Conservation (phyloP, 1,139 yeast genomes). For the Saccharomyces hybrid region DNA sequence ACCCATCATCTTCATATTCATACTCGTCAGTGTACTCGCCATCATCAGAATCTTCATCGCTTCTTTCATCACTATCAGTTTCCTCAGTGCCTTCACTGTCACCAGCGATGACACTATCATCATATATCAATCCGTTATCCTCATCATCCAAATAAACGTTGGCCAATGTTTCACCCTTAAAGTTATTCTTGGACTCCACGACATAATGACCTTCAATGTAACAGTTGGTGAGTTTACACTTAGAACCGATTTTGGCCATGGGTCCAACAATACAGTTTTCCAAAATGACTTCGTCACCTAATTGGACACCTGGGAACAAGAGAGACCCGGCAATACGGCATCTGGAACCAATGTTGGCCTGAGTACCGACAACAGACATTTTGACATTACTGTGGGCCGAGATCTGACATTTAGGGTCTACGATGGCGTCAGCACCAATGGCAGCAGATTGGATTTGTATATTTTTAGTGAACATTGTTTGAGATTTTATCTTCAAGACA, state of each 20-base stretch:
- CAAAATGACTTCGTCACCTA: constrained; percentile 69
- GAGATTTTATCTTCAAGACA: constrained; percentile 49
- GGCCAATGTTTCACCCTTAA: constrained; percentile 79
- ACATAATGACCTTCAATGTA: constrained; percentile 74
- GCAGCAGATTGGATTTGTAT: constrained; percentile 40
- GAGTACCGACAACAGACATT: constrained; percentile 69
- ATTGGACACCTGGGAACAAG: constrained; percentile 56
- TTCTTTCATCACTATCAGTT: constrained; percentile 24
- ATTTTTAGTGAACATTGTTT: constrained; percentile 33
- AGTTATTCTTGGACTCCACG: constrained; percentile 52
- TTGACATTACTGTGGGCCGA: constrained; percentile 83
- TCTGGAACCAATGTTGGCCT: constrained; percentile 72
- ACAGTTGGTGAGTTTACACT: constrained; percentile 62
- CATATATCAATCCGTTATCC: constrained; percentile 28
- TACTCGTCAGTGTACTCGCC: constrained; percentile 38
- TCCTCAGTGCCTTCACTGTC: constrained; percentile 13
- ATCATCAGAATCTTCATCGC: constrained; percentile 35
- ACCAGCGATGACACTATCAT: constrained; percentile 24
- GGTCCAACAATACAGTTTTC: constrained; percentile 88
- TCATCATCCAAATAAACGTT: constrained; percentile 48
- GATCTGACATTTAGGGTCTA: constrained; percentile 51
- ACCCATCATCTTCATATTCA: constrained; percentile 33
- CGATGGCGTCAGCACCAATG: constrained; percentile 78
- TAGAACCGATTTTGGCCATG: constrained; percentile 51
- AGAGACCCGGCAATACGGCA: constrained; percentile 86